These are phyloP conservation scores for Saturnispora mendoncae DNA, from an alignment of 805 yeast genomes.

Conservation along the genomic window DNA sequence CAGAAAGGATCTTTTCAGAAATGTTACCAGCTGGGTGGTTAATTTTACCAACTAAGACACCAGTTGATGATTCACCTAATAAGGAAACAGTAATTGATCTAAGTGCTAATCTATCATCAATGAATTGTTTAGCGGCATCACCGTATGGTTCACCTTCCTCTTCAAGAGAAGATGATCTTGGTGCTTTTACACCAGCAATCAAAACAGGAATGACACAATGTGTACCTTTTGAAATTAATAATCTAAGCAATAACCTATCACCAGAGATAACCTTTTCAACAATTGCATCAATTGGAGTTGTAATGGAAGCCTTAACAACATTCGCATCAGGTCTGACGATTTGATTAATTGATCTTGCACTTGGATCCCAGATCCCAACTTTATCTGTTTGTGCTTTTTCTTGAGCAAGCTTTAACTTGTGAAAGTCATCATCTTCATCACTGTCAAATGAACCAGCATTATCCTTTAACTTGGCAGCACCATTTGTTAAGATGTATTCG, in stretches of 20 bases:
- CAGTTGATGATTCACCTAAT: constrained; percentile 54
- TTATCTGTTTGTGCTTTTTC: constrained; percentile 41
- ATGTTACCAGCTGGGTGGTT: constrained; percentile 73
- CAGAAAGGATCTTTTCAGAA: constrained; percentile 54
- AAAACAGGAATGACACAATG: constrained; percentile 54
- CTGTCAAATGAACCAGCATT: constrained; percentile 30
- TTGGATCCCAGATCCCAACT: constrained; percentile 48
- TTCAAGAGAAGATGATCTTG: constrained; percentile 49
- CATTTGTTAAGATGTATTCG: constrained; percentile 46
- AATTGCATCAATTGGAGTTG: constrained; percentile 43
- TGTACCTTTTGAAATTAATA: constrained; percentile 31
- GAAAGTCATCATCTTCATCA: constrained; percentile 34
- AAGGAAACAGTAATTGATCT: constrained; percentile 49
- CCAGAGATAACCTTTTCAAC: constrained; percentile 75
- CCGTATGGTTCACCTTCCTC: constrained; percentile 49
- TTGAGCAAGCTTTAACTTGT: constrained; percentile 34
- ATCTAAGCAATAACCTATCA: constrained; percentile 60
- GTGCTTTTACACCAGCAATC: constrained; percentile 67
- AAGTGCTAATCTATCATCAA: constrained; percentile 55
- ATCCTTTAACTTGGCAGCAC: constrained; percentile 55
- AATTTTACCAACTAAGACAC: constrained; percentile 49
- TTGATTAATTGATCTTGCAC: constrained; percentile 20
- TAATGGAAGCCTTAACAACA: constrained; percentile 30
- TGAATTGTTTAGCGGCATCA: constrained; percentile 54
- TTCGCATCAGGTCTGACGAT: constrained; percentile 25